Conservation (phyloP, 495 filamentous ascomycete genomes). For the Xylaria longipes region DNA sequence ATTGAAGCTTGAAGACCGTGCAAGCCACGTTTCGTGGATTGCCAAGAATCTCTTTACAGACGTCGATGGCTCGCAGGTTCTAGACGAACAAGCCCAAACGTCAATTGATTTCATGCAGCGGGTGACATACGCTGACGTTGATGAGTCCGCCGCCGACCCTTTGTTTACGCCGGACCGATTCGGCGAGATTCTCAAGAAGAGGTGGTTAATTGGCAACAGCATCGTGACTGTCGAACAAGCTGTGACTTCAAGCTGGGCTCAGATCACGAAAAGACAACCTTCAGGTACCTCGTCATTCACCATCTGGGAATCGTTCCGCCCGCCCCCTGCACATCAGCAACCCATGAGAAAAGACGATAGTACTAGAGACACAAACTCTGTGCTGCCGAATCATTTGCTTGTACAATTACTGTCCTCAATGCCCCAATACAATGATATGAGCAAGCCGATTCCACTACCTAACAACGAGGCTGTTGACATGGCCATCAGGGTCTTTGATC, state of each 20-base stretch:
- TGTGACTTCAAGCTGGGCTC: conserved; percentile 72
- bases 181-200: conserved; percentile 72
- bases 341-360: conserved; percentile 39
- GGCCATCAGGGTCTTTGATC: conserved; percentile 81
- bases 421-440: conserved; percentile 61
- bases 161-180: conserved; percentile 66
- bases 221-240: conserved; percentile 86
- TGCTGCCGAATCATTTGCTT: conserved; percentile 83
- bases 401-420: conserved; percentile 80
- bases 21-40: conserved; percentile 88
- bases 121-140: conserved; percentile 83
- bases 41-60: conserved; percentile 84
- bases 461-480: conserved; percentile 81
- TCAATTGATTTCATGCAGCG: conserved; percentile 97
- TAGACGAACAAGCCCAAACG: conserved; percentile 92
- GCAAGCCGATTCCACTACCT: conserved; percentile 78
- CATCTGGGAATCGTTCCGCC: conserved; percentile 73
- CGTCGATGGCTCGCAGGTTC: conserved; percentile 70
- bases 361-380: conserved; percentile 51
- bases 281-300: conserved; percentile 82
- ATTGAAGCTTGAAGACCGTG: conserved; percentile 80
- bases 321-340: conserved; percentile 70
- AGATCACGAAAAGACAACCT: conserved; percentile 82
- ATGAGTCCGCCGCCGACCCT: conserved; percentile 70
- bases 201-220: conserved; percentile 87